phyloP scores from a whole-genome alignment of 345 rosid genomes.

The Aurinia saxatilis region DNA sequence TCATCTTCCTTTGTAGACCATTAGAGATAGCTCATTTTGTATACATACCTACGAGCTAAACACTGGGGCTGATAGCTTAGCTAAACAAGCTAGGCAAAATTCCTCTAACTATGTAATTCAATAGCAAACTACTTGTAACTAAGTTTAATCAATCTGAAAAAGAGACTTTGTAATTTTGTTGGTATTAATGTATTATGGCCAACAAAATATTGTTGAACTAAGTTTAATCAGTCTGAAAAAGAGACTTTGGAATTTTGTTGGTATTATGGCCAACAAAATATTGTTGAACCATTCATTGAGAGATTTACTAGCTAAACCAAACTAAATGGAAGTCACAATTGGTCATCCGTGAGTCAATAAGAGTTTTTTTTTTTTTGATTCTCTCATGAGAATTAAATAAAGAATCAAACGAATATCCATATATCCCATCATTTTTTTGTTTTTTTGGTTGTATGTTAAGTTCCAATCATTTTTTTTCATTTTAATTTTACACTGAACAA shows the following conservation, averaged over 20 bases:
- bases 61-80: no score
- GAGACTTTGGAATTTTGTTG: background rate
- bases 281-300: constrained; percentile 4
- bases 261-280: background rate
- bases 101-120: no score
- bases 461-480: background rate
- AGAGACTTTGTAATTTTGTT: background rate
- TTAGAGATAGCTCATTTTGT: no score
- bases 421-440: background rate
- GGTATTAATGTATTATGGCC: constrained; percentile 4
- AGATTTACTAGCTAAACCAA: background rate
- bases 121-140: no score
- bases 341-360: background rate
- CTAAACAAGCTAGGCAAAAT: no score
- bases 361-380: no score
- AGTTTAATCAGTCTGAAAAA: no score
- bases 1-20: no score
- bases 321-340: background rate
- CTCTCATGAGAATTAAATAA: constrained; percentile 17
- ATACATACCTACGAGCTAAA: no score
- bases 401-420: constrained; percentile 27
- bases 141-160: no score
- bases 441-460: no score
- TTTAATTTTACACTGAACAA: background rate
- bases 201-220: background rate